These are phyloP conservation scores for Paramecium caudatum DNA, from an alignment of 73 alveolate genomes.

Conservation along the genomic window DNA sequence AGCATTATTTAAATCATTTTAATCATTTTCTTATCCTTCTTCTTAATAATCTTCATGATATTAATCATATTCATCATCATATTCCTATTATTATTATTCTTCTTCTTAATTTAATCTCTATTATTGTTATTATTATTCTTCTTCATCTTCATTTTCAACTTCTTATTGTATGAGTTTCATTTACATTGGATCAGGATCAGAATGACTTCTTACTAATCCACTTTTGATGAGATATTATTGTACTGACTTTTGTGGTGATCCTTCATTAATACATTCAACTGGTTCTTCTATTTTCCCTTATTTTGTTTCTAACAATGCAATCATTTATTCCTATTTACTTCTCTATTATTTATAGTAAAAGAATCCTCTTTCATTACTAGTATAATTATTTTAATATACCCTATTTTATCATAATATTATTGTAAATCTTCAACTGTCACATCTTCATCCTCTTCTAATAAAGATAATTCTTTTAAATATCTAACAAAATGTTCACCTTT, in stretches of 20 bases:
- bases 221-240: slow-evolving; percentile 4
- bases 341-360: slow-evolving; percentile 46
- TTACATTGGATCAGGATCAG: slow-evolving; percentile 66
- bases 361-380: slow-evolving; percentile 29
- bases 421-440: slow-evolving; percentile 5
- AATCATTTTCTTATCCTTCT: slow-evolving; percentile 19
- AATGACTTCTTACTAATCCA: slow-evolving; percentile 54
- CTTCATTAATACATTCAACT: not conserved
- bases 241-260: not conserved
- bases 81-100: not conserved
- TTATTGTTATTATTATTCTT: not conserved
- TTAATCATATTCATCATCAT: not conserved
- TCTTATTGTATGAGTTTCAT: not conserved
- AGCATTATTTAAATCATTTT: slow-evolving; percentile 56
- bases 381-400: not conserved
- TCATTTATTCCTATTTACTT: slow-evolving; percentile 38
- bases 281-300: not conserved
- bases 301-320: slow-evolving; percentile 47
- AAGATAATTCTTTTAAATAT: not conserved
- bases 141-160: slow-evolving; percentile 33
- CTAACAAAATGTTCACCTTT: not conserved
- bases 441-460: not conserved
- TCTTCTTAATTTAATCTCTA: not conserved
- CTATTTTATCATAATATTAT: slow-evolving; percentile 27
- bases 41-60: slow-evolving; percentile 16